Evolutionary conservation across 106 monocot genomes (phyloP).

Genomic region (Phalaenopsis aphrodite): DNA sequence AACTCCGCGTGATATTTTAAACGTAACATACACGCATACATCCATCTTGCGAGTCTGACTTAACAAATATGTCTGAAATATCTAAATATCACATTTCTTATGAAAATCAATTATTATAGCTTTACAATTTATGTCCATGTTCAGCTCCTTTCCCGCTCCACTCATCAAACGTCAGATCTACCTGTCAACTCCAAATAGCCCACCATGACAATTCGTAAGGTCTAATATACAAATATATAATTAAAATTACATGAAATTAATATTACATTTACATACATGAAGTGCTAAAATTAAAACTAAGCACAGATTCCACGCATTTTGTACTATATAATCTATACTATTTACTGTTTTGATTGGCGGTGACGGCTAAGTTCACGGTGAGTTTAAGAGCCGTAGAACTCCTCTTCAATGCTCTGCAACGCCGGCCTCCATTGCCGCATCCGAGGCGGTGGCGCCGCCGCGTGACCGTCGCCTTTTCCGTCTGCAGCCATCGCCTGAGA

Average conservation of each 20-base stretch:
- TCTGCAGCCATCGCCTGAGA: neutral
- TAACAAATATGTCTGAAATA: neutral
- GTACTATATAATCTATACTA: neutral
- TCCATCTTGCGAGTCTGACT: neutral
- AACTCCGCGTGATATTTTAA: too few species aligned
- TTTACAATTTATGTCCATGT: neutral
- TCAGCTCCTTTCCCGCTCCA: neutral
- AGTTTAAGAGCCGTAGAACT: constrained; percentile 5
- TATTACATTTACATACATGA: neutral
- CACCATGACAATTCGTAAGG: neutral
- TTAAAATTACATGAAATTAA: neutral
- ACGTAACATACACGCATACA: neutral
- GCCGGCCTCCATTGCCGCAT: constrained; percentile 55
- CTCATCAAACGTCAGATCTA: neutral
- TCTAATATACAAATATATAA: neutral
- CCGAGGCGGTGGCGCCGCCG: neutral
- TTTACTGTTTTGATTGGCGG: too few species aligned
- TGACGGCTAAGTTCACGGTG: neutral
- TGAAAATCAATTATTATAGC: too few species aligned
- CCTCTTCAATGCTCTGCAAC: constrained; percentile 67
- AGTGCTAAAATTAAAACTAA: neutral
- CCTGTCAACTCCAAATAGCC: neutral
- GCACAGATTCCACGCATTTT: neutral
- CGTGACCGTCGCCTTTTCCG: neutral
- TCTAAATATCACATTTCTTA: too few species aligned